Percentiles rank a stretch among this genome's conserved stretches.
Evolutionary conservation across 1,139 yeast species (phyloP).

Genomic region (Yamadazyma membranifaciens): DNA sequence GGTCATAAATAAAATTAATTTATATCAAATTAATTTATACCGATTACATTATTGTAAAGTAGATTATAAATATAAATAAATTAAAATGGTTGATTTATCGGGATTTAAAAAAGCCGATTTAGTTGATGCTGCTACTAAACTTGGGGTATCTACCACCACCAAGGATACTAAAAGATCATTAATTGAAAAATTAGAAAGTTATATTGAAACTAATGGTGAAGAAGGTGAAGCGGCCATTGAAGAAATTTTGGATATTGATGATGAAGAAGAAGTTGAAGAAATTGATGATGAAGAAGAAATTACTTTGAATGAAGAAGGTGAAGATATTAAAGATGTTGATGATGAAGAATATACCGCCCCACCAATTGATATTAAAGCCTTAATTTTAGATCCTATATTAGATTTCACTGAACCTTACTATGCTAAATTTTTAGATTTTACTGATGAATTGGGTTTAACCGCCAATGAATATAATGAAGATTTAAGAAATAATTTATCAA

Average conservation of each 20-base stretch:
- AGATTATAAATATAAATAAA: background rate
- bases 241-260: constrained; percentile 17
- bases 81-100: constrained; percentile 15
- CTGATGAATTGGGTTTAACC: constrained; percentile 42
- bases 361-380: constrained; percentile 40
- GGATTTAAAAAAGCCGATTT: constrained; percentile 36
- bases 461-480: constrained; percentile 41
- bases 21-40: no score
- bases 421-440: constrained; percentile 31
- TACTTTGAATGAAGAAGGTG: constrained; percentile 21
- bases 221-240: constrained; percentile 34
- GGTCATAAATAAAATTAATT: no score
- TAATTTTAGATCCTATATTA: constrained; percentile 38
- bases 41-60: background rate
- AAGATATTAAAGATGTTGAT: constrained; percentile 21
- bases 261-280: constrained; percentile 23
- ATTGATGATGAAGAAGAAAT: constrained; percentile 13
- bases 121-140: constrained; percentile 31
- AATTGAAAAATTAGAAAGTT: constrained; percentile 40
- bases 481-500: constrained; percentile 49
- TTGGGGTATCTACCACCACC: constrained; percentile 32
- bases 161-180: constrained; percentile 46
- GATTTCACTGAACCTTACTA: constrained; percentile 28
- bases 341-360: constrained; percentile 36
- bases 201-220: constrained; percentile 34